These are phyloP conservation scores for Komagataella phaffii DNA, from an alignment of 805 yeast species.

Conservation along the genomic window DNA sequence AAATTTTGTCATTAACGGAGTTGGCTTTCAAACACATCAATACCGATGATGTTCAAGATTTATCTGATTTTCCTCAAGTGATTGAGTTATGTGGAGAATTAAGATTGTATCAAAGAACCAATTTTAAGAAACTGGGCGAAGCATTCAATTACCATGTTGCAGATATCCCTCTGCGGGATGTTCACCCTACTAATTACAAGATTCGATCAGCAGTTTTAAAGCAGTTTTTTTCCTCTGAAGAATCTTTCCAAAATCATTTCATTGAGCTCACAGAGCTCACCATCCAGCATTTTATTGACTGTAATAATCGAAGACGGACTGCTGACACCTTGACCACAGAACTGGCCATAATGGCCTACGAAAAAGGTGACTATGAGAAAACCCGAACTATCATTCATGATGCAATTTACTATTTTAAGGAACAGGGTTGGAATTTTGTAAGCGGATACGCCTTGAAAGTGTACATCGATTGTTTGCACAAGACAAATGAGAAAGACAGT, in stretches of 20 bases:
- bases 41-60: background rate
- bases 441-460: conserved; percentile 53
- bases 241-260: conserved; percentile 26
- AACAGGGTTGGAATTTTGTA: conserved; percentile 64
- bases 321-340: conserved; percentile 70
- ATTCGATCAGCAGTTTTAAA: conserved; percentile 13
- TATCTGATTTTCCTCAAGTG: conserved; percentile 7
- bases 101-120: conserved; percentile 31
- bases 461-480: conserved; percentile 56
- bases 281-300: conserved; percentile 34
- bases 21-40: background rate
- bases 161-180: background rate
- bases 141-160: conserved; percentile 10
- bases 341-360: conserved; percentile 57
- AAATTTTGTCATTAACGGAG: background rate
- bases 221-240: conserved; percentile 9
- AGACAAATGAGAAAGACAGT: conserved; percentile 13
- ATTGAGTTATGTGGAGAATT: conserved; percentile 35
- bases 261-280: conserved; percentile 41
- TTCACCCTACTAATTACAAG: background rate
- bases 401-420: conserved; percentile 54
- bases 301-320: conserved; percentile 42
- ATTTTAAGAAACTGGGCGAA: conserved; percentile 21
- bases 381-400: conserved; percentile 49
- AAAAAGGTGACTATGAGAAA: conserved; percentile 37